Evolutionary conservation across 2,329 filamentous ascomycete genomes (phyloP).

Genomic region (Penicillium sp.): DNA sequence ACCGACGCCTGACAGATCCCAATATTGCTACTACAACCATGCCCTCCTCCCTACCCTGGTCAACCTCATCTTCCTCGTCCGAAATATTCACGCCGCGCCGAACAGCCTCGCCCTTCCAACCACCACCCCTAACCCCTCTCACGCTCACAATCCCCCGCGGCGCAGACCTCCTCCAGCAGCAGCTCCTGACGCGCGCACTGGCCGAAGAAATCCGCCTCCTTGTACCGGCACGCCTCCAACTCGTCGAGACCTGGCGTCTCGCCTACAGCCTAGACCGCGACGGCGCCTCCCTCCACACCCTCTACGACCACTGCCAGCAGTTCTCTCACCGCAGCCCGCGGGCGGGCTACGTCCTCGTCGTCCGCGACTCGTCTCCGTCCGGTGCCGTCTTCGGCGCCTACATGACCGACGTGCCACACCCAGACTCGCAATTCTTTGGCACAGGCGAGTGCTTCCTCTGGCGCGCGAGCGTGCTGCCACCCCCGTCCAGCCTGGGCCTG

Average conservation of each 20-base stretch:
- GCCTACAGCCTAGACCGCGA: slow-evolving; percentile 90
- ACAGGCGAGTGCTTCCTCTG: slow-evolving; percentile 96
- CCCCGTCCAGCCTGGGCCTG: slow-evolving; percentile 20
- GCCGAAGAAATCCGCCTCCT: slow-evolving; percentile 93
- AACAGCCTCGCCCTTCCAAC: slow-evolving; percentile 76
- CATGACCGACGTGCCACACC: slow-evolving; percentile 83
- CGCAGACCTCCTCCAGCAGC: slow-evolving; percentile 58
- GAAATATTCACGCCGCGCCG: slow-evolving; percentile 54
- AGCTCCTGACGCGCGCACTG: slow-evolving; percentile 69
- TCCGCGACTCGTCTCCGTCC: slow-evolving; percentile 65
- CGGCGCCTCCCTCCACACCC: slow-evolving; percentile 80
- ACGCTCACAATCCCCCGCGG: slow-evolving; percentile 59
- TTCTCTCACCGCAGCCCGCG: slow-evolving; percentile 66
- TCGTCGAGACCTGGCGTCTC: slow-evolving; percentile 83
- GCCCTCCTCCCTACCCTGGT: slow-evolving; percentile 27
- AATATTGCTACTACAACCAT: slow-evolving; percentile 21
- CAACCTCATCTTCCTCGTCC: slow-evolving; percentile 44
- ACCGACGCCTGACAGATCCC: slow-evolving; percentile 63
- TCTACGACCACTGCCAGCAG: slow-evolving; percentile 77
- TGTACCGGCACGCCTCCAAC: slow-evolving; percentile 80
- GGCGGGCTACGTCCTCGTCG: slow-evolving; percentile 86
- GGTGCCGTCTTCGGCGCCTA: slow-evolving; percentile 81
- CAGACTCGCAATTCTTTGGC: slow-evolving; percentile 83
- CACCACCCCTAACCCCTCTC: slow-evolving; percentile 83
- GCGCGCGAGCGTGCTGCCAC: slow-evolving; percentile 69